Evolutionary conservation across 2,329 filamentous ascomycete genomes (phyloP), one percentile per base, ranked within the genome.

Genomic region (Sclerotinia sclerotiorum): DNA sequence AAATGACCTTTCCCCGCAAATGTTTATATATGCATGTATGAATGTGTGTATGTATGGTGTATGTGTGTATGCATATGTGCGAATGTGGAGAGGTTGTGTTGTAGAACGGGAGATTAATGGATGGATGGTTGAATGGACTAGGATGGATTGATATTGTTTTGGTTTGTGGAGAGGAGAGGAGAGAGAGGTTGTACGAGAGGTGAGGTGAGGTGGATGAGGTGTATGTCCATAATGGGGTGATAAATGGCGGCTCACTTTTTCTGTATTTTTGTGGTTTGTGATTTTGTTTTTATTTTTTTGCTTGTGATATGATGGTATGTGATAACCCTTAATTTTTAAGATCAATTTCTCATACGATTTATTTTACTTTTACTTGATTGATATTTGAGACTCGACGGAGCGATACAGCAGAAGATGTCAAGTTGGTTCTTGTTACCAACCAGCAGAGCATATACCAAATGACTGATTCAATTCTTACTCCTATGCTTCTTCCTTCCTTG

Each of bases 401-500:
- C 5, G 10, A 55, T 35, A 55, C 29, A 35, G n/a, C 29, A 35
- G n/a, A 32, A 17, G 52, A 55, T 35, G 52, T 35, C 19, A 56
- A 35, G 54, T 35, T 35, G 54, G 13, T 35, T 17, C 21, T 56
- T 32, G 11, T 35, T 56, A 35, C 54, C 54, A 21, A 17, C 27
- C 32, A 35, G 54, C 21, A 55, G 29, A 55, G 3, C 15, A 35
- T n/a, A 55, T n/a, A 35, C 19, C 29, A 35, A 55, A 35, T 55
- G 52, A n/a, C 19, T n/a, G 29, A n/a, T 56, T 5, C 29, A 15
- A 8, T 5, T 13, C 11, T 19, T 6, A n/a, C 2, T 56, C 21
- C 29, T 56, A n/a, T 35, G 1, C 32, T n/a, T 15, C 11, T 13
- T 75, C 66, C 72, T 77, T 65, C 66, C 72, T 77, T 65, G 75